Base-by-base conservation (phyloP, 805 yeast species). In the Vanderwaltozyma yarrowii region DNA sequence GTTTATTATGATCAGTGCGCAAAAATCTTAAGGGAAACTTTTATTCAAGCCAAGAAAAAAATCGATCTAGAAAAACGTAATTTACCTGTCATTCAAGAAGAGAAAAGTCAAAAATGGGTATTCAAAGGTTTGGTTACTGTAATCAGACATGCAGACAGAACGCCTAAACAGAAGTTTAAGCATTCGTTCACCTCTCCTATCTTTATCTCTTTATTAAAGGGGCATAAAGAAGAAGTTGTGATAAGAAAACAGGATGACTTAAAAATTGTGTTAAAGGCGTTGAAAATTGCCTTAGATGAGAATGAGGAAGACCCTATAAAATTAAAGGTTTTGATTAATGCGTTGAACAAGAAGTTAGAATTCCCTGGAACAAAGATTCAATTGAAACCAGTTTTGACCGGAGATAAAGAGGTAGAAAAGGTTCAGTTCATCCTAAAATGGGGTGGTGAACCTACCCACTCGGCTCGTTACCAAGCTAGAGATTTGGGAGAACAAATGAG, bases 381-480 rank as follows among this genome's bases (percentile, higher is more conserved):
- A 64, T 65, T 92, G 51, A 92, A 92, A 58, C 99, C 99, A 0
- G 78, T 89, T 3, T 55, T 88, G 39, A 71, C 73, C 50, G 64
- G 67, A 12, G 78, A 74, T 29, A 78, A 73, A 27, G 77, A 79
- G 25, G 92, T 92, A 16, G 96, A 89, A 47, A 92, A 92, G 57
- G 96, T 89, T 18, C 98, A 92, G 61, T 78, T 92, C 45, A 94
- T 92, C 44, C 68, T 92, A 51, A 92, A 92, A 59, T 92, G 98
- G 98, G 98, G 98, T 51, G 99, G 99, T 45, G 99, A 92, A 61
- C 96, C 98, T 5, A 92, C 99, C 1, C 99, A 92, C 60, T 87
- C 96, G 10, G 96, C 97, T 2, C 74, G 80, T 45, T 83, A 86
- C 58, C 99, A 92, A 64, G 94, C 96, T 1, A 73, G 80, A 21